phyloP scores from a whole-genome alignment of 176 grass and related monocot genomes.

The Oropetium thomaeum region DNA sequence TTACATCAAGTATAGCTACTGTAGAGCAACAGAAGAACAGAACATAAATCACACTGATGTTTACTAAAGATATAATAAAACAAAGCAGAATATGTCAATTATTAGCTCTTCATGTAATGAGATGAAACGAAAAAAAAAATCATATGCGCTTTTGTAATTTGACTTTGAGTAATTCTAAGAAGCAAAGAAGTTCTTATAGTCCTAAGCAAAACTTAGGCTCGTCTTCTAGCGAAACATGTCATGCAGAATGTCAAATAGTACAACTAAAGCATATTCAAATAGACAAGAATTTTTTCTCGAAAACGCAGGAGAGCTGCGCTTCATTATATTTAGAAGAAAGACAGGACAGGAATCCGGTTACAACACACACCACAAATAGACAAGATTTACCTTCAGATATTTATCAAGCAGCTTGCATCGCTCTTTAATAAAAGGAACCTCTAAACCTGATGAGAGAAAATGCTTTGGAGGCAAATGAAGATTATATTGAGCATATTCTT shows the following conservation, averaged over 20 bases:
- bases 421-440: constrained; percentile 86
- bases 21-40: constrained; percentile 18
- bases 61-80: constrained; percentile 16
- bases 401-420: constrained; percentile 92
- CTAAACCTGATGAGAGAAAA: constrained; percentile 95
- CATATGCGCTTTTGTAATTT: not conserved
- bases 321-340: too few species aligned
- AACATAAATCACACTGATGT: not conserved
- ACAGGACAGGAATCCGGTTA: too few species aligned
- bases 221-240: not conserved
- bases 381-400: constrained; percentile 84
- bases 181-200: not conserved
- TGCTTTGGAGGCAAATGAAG: constrained; percentile 95
- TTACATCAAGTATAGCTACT: constrained; percentile 14
- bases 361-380: too few species aligned
- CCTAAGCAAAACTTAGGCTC: not conserved
- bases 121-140: not conserved
- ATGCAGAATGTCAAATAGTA: constrained; percentile 5
- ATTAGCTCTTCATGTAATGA: constrained; percentile 3
- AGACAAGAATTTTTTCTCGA: constrained; percentile 33
- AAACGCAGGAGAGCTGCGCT: too few species aligned
- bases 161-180: not conserved
- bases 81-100: constrained; percentile 4
- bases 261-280: constrained; percentile 23
- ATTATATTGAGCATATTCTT: constrained; percentile 95